Evolutionary conservation across 1,284 basidiomycete genomes (phyloP).

Genomic region (Apiotrichum gracile): DNA sequence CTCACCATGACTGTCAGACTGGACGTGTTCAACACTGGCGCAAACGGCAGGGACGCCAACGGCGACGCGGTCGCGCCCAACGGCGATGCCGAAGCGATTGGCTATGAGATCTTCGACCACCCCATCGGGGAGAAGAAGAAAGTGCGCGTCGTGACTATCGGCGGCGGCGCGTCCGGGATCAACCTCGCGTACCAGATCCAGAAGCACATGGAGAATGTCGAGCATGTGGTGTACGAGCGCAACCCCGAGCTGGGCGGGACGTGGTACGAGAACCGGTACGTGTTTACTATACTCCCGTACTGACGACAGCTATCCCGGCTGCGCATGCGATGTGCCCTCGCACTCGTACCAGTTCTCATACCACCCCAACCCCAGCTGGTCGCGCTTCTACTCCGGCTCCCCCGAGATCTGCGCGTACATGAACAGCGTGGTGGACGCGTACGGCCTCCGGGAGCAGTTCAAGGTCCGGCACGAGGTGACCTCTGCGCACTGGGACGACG

Average conservation of each 20-base stretch:
- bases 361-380: constrained; percentile 22
- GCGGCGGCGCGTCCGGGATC: constrained; percentile 13
- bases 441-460: constrained; percentile 22
- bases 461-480: constrained; percentile 27
- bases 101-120: constrained; percentile 5
- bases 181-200: constrained; percentile 11
- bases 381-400: constrained; percentile 26
- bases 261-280: constrained; percentile 12
- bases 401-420: constrained; percentile 31
- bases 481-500: constrained; percentile 22
- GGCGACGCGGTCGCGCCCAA: constrained; percentile 4
- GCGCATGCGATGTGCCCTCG: constrained; percentile 31
- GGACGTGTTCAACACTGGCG: neutral
- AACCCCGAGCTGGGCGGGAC: constrained; percentile 11
- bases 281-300: neutral
- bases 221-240: constrained; percentile 9
- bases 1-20: neutral
- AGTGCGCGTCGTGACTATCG: constrained; percentile 9
- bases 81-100: constrained; percentile 12
- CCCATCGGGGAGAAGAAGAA: constrained; percentile 5
- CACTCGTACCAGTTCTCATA: constrained; percentile 28
- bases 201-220: constrained; percentile 8
- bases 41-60: neutral
- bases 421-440: constrained; percentile 20
- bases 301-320: constrained; percentile 24